A percentile compares a stretch with the other conserved stretches of the same genome.
Conservation (phyloP, 2,329 filamentous ascomycete species). For the Gaeumannomyces tritici region DNA sequence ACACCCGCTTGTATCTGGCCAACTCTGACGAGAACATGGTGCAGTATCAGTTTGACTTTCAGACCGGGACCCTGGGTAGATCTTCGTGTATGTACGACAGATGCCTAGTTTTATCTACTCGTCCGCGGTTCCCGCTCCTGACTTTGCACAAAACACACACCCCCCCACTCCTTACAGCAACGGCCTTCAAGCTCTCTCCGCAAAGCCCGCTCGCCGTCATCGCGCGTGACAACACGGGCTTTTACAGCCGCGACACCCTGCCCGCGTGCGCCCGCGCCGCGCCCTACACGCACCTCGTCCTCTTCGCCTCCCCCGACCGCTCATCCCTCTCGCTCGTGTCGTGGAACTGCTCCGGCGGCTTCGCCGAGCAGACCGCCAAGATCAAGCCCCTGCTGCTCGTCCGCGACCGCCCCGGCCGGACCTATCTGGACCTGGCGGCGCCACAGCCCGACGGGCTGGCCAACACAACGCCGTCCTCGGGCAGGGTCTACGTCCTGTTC, state of each 20-base stretch:
- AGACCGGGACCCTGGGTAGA: not conserved
- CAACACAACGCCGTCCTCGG: constrained; percentile 3
- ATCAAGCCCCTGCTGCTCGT: too few relatives aligned
- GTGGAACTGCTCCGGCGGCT: constrained; percentile 8
- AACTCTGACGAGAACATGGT: constrained; percentile 1
- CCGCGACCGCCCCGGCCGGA: not conserved
- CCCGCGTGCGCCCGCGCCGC: constrained; percentile 5
- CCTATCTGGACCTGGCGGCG: not conserved
- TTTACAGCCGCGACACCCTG: constrained; percentile 1
- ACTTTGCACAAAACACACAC: not conserved
- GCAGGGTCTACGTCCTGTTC: constrained; percentile 7
- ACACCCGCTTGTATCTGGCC: constrained; percentile 6
- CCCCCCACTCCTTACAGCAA: not conserved
- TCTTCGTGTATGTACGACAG: not conserved
- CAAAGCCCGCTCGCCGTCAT: constrained; percentile 5
- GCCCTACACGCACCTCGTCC: constrained; percentile 5
- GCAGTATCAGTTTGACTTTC: not conserved
- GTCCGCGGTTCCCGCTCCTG: too few relatives aligned
- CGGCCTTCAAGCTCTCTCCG: constrained; percentile 2
- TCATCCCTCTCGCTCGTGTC: constrained; percentile 3
- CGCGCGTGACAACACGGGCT: constrained; percentile 6
- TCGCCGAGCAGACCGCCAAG: constrained; percentile 2
- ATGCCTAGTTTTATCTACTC: too few relatives aligned
- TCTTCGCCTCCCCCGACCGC: constrained; percentile 6
- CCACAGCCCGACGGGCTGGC: constrained; percentile 4